These are phyloP conservation scores for Aphanomyces astaci DNA, from an alignment of 352 stramenopile species.

Conservation along the genomic window DNA sequence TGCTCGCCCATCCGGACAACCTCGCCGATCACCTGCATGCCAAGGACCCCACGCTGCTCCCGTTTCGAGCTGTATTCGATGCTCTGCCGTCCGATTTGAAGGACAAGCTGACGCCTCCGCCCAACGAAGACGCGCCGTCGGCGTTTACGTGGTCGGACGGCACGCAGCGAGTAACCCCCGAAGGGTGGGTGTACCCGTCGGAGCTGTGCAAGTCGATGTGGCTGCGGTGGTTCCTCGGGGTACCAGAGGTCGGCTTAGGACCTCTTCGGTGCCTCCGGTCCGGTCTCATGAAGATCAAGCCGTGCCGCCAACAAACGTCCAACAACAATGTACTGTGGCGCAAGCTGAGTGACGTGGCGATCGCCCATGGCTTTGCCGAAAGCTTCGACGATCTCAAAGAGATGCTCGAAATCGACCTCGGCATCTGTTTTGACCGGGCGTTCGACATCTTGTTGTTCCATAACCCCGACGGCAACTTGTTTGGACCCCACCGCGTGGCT, in stretches of 20 bases:
- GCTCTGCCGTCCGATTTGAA: no score
- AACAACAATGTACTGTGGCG: not conserved
- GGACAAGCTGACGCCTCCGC: no score
- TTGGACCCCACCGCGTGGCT: not conserved
- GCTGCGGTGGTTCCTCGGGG: not conserved
- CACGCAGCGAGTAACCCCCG: not conserved
- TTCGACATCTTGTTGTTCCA: not conserved
- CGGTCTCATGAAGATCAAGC: not conserved
- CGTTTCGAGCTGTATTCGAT: no score
- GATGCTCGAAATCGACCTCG: not conserved
- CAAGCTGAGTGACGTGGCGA: not conserved
- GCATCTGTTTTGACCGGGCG: not conserved
- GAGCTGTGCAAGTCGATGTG: not conserved
- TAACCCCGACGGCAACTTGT: not conserved
- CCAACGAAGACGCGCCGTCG: not conserved
- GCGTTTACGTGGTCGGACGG: not conserved
- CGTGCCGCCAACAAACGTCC: not conserved
- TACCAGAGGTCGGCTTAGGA: not conserved
- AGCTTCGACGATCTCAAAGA: not conserved
- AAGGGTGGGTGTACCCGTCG: not conserved
- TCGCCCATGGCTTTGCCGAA: not conserved
- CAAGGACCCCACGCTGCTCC: no score
- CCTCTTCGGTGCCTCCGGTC: not conserved
- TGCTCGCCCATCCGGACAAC: not conserved
- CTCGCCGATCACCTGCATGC: no score